Evolutionary conservation across 306 rosid species (phyloP).

Genomic region (Cucurbita argyrosperma): DNA sequence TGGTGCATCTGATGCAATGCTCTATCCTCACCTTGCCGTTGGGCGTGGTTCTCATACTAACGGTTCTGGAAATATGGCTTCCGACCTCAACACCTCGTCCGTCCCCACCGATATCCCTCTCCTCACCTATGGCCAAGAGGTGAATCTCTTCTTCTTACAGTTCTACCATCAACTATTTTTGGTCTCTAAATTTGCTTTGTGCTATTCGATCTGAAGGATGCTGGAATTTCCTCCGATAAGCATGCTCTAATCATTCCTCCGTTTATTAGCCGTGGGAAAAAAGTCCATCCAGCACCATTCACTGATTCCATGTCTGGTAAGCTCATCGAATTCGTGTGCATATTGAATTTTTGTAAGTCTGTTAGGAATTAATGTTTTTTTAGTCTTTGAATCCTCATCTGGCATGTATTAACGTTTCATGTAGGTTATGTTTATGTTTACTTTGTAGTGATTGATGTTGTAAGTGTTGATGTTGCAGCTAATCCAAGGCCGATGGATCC

Average conservation of each 20-base stretch:
- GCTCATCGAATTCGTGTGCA: not conserved
- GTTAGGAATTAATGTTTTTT: not conserved
- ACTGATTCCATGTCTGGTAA: conserved; percentile 43
- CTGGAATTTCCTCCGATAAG: conserved; percentile 71
- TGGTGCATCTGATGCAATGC: conserved; percentile 40
- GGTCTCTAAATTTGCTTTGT: conserved; percentile 6
- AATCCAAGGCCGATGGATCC: conserved; percentile 88
- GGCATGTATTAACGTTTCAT: not conserved
- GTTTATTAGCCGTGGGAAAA: conserved; percentile 43
- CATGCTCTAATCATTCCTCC: conserved; percentile 84
- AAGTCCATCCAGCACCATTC: conserved; percentile 58
- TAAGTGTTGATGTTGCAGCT: conserved; percentile 27
- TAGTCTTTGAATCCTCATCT: not conserved
- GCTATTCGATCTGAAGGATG: conserved; percentile 30
- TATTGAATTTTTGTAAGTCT: not conserved
- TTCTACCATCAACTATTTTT: conserved; percentile 1
- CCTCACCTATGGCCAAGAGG: conserved; percentile 65
- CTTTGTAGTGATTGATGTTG: conserved; percentile 2
- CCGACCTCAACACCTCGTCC: conserved; percentile 48
- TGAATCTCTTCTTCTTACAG: conserved; percentile 12
- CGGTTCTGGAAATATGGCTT: conserved; percentile 28
- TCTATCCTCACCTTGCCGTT: conserved; percentile 40
- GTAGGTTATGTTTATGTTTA: not conserved
- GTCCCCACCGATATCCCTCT: conserved; percentile 50
- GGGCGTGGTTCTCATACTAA: conserved; percentile 38